Evolutionary conservation across 2,329 filamentous ascomycete species (phyloP).

Genomic region (Colletotrichum limetticola): DNA sequence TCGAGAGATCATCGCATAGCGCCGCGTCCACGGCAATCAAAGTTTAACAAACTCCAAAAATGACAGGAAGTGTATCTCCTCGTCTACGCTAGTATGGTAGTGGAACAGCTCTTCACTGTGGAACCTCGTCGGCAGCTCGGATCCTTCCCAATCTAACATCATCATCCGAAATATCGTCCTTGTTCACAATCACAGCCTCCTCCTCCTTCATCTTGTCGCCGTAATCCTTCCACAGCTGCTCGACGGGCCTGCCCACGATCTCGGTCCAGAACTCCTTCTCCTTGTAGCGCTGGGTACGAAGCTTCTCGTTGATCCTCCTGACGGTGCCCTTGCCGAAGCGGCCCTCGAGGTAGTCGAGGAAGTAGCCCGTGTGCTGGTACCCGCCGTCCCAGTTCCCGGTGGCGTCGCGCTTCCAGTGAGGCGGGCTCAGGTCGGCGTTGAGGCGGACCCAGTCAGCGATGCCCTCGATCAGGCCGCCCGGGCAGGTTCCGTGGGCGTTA

Average conservation of each 20-base stretch:
- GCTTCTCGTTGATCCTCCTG: slow-evolving; percentile 72
- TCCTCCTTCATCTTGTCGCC: slow-evolving; percentile 44
- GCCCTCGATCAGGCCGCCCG: slow-evolving; percentile 87
- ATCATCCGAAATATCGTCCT: slow-evolving; percentile 37
- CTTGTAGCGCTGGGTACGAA: slow-evolving; percentile 72
- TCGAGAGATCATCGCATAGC: background rate
- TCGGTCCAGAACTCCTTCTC: slow-evolving; percentile 74
- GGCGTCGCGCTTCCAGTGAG: slow-evolving; percentile 79
- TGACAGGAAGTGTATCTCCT: background rate
- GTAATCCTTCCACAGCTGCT: slow-evolving; percentile 82
- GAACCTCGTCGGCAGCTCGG: slow-evolving; percentile 24
- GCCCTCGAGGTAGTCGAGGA: slow-evolving; percentile 85
- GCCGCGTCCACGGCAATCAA: background rate
- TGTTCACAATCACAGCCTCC: slow-evolving; percentile 37
- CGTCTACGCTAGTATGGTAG: too few species aligned
- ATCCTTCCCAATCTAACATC: slow-evolving; percentile 29
- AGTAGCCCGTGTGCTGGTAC: slow-evolving; percentile 92
- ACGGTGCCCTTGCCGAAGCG: slow-evolving; percentile 70
- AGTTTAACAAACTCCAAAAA: background rate
- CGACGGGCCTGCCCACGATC: slow-evolving; percentile 73
- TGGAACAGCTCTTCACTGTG: background rate
- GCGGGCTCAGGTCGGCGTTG: slow-evolving; percentile 76
- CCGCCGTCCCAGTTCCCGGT: slow-evolving; percentile 82
- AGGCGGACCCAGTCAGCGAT: slow-evolving; percentile 94
- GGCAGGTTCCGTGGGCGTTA: slow-evolving; percentile 69